Evolutionary conservation across 768 basidiomycete species (phyloP).

Genomic region (Russula foetens): DNA sequence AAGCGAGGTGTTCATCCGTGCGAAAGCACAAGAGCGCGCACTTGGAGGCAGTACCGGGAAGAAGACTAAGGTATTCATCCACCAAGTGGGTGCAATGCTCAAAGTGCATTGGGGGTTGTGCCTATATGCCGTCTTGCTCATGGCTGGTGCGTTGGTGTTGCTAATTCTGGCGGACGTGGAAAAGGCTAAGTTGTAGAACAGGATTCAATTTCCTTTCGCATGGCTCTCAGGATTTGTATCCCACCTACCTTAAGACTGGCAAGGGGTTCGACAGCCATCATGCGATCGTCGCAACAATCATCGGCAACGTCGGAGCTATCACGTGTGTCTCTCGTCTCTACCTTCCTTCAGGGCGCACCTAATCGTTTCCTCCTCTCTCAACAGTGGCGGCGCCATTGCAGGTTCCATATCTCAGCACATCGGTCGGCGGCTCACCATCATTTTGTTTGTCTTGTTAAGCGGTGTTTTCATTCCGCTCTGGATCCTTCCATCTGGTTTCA

Average conservation of each 20-base stretch:
- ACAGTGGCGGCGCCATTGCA: constrained; percentile 32
- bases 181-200: constrained; percentile 13
- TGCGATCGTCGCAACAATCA: constrained; percentile 38
- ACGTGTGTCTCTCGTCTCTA: constrained; percentile 16
- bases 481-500: constrained; percentile 37
- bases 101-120: constrained; percentile 75
- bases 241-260: constrained; percentile 31
- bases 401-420: constrained; percentile 35
- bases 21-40: constrained; percentile 45
- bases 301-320: constrained; percentile 30
- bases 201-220: constrained; percentile 50
- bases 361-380: constrained; percentile 10
- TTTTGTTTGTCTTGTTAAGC: constrained; percentile 29
- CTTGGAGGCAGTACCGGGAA: constrained; percentile 30
- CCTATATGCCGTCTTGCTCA: constrained; percentile 76
- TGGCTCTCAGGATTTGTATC: constrained; percentile 38
- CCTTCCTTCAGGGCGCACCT: not conserved
- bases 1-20: constrained; percentile 62
- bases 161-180: not conserved
- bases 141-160: constrained; percentile 40
- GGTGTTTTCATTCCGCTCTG: constrained; percentile 33
- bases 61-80: constrained; percentile 66
- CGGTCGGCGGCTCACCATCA: constrained; percentile 40
- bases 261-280: constrained; percentile 29
- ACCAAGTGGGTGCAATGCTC: constrained; percentile 68